Conservation (phyloP, 495 filamentous ascomycete genomes). For the Penicillium bovifimosum region DNA sequence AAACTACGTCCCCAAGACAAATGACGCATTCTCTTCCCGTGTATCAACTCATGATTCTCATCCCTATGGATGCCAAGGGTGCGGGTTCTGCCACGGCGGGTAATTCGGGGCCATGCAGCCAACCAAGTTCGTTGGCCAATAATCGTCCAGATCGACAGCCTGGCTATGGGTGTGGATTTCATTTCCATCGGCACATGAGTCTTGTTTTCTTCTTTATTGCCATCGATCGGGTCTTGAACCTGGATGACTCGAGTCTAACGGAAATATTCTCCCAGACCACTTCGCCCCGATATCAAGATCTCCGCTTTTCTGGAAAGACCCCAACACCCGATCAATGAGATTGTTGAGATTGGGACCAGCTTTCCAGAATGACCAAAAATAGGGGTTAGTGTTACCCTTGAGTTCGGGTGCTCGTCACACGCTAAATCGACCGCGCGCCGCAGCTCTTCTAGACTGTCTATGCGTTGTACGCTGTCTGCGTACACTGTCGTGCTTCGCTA, state of each 20-base stretch:
- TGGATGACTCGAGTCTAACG: too few species aligned
- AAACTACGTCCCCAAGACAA: not conserved
- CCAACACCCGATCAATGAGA: too few species aligned
- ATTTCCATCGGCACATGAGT: not conserved
- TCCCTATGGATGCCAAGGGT: constrained; percentile 13
- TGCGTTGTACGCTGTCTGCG: not conserved
- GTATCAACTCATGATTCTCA: too few species aligned
- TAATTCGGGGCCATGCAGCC: constrained; percentile 1
- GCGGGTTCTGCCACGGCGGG: not conserved
- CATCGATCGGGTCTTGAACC: not conserved
- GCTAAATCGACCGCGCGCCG: not conserved
- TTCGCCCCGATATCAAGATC: too few species aligned
- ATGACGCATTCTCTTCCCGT: constrained; percentile 17
- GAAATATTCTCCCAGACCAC: too few species aligned
- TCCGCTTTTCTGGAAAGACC: too few species aligned
- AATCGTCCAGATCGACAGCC: constrained; percentile 8
- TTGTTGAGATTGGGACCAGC: too few species aligned
- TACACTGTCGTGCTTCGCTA: not conserved
- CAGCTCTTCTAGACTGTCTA: not conserved
- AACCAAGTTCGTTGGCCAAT: constrained; percentile 4
- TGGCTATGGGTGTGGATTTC: not conserved
- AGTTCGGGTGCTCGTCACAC: not conserved
- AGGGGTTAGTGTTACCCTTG: too few species aligned
- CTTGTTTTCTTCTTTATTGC: not conserved
- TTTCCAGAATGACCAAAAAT: too few species aligned